Conservation (phyloP, 352 stramenopile genomes). For the Saprolegnia parasitica region DNA sequence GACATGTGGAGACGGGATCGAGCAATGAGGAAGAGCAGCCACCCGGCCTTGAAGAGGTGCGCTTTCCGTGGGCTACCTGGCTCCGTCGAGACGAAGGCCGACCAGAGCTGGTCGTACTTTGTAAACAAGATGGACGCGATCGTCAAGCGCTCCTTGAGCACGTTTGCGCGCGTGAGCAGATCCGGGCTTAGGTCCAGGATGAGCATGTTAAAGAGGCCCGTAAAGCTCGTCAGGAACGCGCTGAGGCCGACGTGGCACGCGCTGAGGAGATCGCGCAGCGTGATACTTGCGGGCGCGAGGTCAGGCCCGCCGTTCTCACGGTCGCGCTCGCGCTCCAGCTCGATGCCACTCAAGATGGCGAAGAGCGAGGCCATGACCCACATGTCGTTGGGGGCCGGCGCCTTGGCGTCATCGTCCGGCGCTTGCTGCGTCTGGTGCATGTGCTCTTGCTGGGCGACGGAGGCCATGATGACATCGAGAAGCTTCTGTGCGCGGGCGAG, state of each 20-base stretch:
- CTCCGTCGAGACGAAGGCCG: slow-evolving; percentile 27
- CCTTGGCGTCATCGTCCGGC: background rate
- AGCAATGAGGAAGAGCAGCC: slow-evolving; percentile 67
- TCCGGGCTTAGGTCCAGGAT: slow-evolving; percentile 53
- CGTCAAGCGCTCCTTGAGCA: slow-evolving; percentile 79
- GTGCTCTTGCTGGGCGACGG: slow-evolving; percentile 16
- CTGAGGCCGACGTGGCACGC: slow-evolving; percentile 44
- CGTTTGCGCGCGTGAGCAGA: slow-evolving; percentile 58
- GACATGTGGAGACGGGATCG: slow-evolving; percentile 41
- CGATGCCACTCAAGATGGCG: slow-evolving; percentile 19
- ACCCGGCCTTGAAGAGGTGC: slow-evolving; percentile 59
- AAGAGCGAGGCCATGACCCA: slow-evolving; percentile 24
- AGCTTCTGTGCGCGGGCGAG: slow-evolving; percentile 24
- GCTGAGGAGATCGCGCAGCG: slow-evolving; percentile 16
- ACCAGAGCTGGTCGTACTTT: slow-evolving; percentile 68
- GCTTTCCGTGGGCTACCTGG: slow-evolving; percentile 31
- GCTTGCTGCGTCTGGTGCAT: slow-evolving; percentile 5
- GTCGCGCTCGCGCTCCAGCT: slow-evolving; percentile 15
- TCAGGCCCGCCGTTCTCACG: background rate
- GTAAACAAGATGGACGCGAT: slow-evolving; percentile 66
- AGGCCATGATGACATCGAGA: slow-evolving; percentile 21
- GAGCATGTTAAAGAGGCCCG: slow-evolving; percentile 75
- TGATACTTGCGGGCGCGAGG: background rate
- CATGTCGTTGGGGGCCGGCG: background rate
- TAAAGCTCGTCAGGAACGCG: slow-evolving; percentile 63